phyloP scores from a whole-genome alignment of 2,329 filamentous ascomycete species.

The Neoarthrinium moseri region DNA sequence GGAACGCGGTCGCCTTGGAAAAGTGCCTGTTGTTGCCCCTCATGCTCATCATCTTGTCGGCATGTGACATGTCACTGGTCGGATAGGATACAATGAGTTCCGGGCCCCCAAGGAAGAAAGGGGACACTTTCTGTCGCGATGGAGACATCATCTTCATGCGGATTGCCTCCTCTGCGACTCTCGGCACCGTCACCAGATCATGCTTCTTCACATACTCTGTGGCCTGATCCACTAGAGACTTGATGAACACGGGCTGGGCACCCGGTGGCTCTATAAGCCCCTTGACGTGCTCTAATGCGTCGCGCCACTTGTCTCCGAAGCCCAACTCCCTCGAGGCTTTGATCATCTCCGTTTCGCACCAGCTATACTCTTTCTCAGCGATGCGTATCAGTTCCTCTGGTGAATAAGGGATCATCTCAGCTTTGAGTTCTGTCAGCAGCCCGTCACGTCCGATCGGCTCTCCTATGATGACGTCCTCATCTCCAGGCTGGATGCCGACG shows the following conservation, averaged over 20 bases:
- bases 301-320: conserved; percentile 47
- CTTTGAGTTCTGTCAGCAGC: conserved; percentile 49
- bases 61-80: conserved; percentile 49
- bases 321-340: conserved; percentile 47
- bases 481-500: conserved; percentile 40
- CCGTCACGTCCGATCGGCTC: conserved; percentile 54
- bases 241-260: conserved; percentile 51
- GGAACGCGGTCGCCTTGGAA: conserved; percentile 57
- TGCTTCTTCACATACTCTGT: conserved; percentile 50
- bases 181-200: conserved; percentile 55
- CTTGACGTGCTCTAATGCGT: conserved; percentile 56
- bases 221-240: conserved; percentile 49
- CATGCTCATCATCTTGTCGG: conserved; percentile 58
- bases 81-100: conserved; percentile 57
- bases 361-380: conserved; percentile 48
- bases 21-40: conserved; percentile 59
- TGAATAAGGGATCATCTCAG: conserved; percentile 57
- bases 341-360: conserved; percentile 56
- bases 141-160: conserved; percentile 57
- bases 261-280: conserved; percentile 52
- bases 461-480: conserved; percentile 52
- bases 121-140: conserved; percentile 50
- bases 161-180: conserved; percentile 51
- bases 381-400: conserved; percentile 55
- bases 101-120: conserved; percentile 58